These are phyloP conservation scores for Pythium biforme DNA, from an alignment of 352 stramenopile species.

Conservation along the genomic window DNA sequence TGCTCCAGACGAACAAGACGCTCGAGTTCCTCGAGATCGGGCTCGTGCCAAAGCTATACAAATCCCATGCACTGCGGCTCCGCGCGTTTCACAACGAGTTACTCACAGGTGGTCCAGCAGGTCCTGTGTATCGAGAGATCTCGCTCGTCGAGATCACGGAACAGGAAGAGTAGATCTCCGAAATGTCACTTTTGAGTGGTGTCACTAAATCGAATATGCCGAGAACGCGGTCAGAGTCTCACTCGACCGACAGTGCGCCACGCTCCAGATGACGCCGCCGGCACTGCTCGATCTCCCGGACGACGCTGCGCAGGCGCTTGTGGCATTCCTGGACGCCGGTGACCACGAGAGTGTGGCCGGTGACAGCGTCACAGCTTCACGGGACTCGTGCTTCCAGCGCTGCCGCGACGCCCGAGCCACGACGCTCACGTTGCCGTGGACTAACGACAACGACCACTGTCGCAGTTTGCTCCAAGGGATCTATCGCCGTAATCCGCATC, in stretches of 20 bases:
- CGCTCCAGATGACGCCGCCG: not conserved
- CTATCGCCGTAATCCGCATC: not conserved
- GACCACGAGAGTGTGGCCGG: not conserved
- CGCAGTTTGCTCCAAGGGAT: not conserved
- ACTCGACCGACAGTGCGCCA: not conserved
- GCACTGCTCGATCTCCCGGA: slow-evolving; percentile 1
- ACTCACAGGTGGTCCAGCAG: not conserved
- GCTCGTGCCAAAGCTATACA: slow-evolving; percentile 10
- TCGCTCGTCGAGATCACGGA: slow-evolving; percentile 9
- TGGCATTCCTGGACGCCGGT: not conserved
- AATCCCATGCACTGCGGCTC: not conserved
- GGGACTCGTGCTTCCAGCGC: slow-evolving; percentile 8
- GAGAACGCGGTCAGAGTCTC: no score
- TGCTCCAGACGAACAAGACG: slow-evolving; percentile 5
- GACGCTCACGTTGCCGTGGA: not conserved
- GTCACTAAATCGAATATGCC: not conserved
- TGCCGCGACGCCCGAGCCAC: not conserved
- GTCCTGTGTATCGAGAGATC: slow-evolving; percentile 3
- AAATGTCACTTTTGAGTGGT: no score
- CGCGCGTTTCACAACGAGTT: not conserved
- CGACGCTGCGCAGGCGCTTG: slow-evolving; percentile 1
- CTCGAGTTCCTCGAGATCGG: slow-evolving; percentile 7
- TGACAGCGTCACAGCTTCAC: not conserved
- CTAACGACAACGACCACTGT: not conserved
- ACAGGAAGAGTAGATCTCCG: not conserved